phyloP scores from a whole-genome alignment of 2,329 filamentous ascomycete species.

The Hortaea sp. region DNA sequence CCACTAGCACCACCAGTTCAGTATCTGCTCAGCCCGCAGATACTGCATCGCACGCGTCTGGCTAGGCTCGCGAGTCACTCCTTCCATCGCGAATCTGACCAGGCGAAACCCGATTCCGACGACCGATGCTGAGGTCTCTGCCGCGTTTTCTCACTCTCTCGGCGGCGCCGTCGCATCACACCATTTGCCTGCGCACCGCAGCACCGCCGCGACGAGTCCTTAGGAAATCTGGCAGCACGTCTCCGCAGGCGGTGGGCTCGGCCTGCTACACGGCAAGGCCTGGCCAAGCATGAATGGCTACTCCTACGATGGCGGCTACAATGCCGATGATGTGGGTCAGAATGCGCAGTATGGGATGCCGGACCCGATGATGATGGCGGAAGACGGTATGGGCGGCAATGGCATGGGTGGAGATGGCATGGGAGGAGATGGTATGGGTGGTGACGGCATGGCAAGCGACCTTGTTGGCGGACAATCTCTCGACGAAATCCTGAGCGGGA shows the following conservation, averaged over 20 bases:
- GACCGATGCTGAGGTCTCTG: no score
- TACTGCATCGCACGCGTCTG: no score
- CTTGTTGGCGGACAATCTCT: slow-evolving; percentile 50
- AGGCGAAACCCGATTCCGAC: no score
- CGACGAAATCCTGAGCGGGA: slow-evolving; percentile 61
- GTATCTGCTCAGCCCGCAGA: no score
- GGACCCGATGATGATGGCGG: slow-evolving; percentile 20
- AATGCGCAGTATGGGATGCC: slow-evolving; percentile 9
- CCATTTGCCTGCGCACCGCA: no score
- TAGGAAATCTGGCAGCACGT: no score
- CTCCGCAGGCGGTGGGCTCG: background rate
- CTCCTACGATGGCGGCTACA: slow-evolving; percentile 18
- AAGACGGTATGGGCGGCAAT: slow-evolving; percentile 11
- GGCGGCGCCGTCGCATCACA: no score
- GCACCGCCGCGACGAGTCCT: no score
- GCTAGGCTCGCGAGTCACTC: no score
- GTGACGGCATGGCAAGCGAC: slow-evolving; percentile 12
- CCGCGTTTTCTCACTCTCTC: no score
- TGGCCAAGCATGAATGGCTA: slow-evolving; percentile 22
- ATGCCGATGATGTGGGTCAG: slow-evolving; percentile 10
- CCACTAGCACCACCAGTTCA: no score
- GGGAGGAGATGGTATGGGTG: slow-evolving; percentile 10
- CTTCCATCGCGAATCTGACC: no score
- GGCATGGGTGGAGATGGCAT: slow-evolving; percentile 13
- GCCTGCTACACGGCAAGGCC: slow-evolving; percentile 2